These are phyloP conservation scores for Aegilops longissima DNA, from an alignment of 176 grass and related monocot genomes.

Conservation along the genomic window DNA sequence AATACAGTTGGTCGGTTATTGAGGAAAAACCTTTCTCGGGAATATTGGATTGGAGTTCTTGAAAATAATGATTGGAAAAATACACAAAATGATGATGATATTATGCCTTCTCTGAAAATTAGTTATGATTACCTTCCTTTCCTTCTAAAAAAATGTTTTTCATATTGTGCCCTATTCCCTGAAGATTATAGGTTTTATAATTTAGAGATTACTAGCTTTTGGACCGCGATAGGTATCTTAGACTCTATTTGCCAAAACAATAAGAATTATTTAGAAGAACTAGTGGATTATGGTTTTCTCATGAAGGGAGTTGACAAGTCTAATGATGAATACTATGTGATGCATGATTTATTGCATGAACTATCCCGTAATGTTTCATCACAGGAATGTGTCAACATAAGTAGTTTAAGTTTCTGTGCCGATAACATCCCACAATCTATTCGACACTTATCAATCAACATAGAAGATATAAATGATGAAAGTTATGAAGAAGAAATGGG, in stretches of 20 bases:
- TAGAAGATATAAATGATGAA: background rate
- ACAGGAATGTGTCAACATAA: background rate
- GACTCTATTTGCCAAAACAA: no score
- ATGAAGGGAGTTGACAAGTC: background rate
- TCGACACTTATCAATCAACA: background rate
- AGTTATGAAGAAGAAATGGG: no score
- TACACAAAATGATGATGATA: background rate
- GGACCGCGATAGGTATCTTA: background rate
- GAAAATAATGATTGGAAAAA: background rate
- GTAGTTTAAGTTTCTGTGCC: background rate
- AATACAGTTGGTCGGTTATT: background rate
- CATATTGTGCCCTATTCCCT: background rate
- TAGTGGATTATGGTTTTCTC: background rate
- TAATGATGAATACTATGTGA: background rate
- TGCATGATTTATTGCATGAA: background rate
- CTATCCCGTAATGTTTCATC: background rate
- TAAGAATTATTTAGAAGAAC: background rate
- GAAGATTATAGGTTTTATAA: background rate
- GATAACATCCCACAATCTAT: background rate
- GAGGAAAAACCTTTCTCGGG: background rate
- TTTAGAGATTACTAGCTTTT: background rate
- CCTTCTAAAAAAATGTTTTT: background rate
- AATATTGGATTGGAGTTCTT: background rate
- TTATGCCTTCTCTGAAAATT: background rate
- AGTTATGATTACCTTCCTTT: background rate